Conservation (phyloP, 257 asterid genomes). For the Parsonsia alboflavescens region DNA sequence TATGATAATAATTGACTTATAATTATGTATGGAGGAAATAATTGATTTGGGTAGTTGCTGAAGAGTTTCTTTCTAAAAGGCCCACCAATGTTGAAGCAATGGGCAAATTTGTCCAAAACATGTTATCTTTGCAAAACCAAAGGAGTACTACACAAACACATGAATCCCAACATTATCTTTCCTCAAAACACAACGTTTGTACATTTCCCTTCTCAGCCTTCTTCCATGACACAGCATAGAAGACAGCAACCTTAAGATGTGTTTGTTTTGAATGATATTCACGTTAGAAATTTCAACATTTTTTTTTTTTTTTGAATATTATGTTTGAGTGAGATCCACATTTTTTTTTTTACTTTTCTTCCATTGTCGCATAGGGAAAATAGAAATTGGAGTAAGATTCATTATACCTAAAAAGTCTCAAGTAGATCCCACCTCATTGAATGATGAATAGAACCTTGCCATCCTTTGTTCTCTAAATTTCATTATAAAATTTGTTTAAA, state of each 20-base stretch:
- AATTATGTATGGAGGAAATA: no score
- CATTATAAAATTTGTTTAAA: no score
- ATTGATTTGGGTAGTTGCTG: slow-evolving; percentile 8
- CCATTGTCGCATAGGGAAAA: no score
- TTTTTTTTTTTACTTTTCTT: no score
- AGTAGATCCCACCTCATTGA: neutral
- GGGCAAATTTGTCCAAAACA: neutral
- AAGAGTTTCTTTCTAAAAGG: neutral
- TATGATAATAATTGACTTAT: no score
- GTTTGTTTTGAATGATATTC: neutral
- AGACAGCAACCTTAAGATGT: neutral
- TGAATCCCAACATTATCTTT: neutral
- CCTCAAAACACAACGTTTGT: neutral
- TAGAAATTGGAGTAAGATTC: neutral
- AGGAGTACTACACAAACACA: neutral
- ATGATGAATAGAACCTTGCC: neutral
- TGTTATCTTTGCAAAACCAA: neutral
- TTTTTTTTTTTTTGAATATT: no score
- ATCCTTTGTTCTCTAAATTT: no score
- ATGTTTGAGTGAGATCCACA: no score
- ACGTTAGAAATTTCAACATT: neutral
- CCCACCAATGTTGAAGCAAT: slow-evolving; percentile 12
- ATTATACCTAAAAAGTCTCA: neutral
- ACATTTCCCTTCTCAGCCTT: neutral
- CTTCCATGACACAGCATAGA: neutral